Conservation (phyloP, 164 flowering plant genomes). For the Aristolochia contorta region DNA sequence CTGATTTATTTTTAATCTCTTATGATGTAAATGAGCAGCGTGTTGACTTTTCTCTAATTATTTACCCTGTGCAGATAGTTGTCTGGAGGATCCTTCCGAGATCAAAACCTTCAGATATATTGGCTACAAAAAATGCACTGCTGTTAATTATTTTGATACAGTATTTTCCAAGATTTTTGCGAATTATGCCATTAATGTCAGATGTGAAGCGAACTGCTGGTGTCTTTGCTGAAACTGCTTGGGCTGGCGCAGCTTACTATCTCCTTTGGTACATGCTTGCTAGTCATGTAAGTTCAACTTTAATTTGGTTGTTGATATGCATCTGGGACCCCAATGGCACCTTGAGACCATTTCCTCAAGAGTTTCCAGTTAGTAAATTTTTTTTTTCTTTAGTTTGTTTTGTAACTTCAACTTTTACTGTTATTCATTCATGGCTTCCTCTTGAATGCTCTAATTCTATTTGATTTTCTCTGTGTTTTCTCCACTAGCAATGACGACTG, state of each 20-base stretch:
- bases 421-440: too few species aligned
- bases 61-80: slow-evolving; percentile 35
- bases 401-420: too few species aligned
- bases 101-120: slow-evolving; percentile 63
- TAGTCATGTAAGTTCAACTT: slow-evolving; percentile 73
- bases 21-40: too few species aligned
- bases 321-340: background rate
- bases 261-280: slow-evolving; percentile 89
- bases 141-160: slow-evolving; percentile 68
- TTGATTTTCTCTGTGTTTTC: too few species aligned
- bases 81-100: slow-evolving; percentile 69
- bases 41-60: background rate
- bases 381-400: too few species aligned
- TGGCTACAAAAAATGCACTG: slow-evolving; percentile 70
- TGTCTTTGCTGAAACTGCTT: slow-evolving; percentile 93
- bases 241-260: slow-evolving; percentile 98
- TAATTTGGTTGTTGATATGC: background rate
- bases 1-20: too few species aligned
- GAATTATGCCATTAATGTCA: slow-evolving; percentile 62
- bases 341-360: background rate
- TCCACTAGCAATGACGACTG: too few species aligned
- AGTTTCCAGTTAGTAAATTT: background rate
- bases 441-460: too few species aligned
- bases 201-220: slow-evolving; percentile 92
- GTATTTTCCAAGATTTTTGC: slow-evolving; percentile 69